Percentiles rank a stretch among this genome's conserved stretches.
Evolutionary conservation across 495 filamentous ascomycete genomes (phyloP).

Genomic region (Chaetomidium leptoderma): DNA sequence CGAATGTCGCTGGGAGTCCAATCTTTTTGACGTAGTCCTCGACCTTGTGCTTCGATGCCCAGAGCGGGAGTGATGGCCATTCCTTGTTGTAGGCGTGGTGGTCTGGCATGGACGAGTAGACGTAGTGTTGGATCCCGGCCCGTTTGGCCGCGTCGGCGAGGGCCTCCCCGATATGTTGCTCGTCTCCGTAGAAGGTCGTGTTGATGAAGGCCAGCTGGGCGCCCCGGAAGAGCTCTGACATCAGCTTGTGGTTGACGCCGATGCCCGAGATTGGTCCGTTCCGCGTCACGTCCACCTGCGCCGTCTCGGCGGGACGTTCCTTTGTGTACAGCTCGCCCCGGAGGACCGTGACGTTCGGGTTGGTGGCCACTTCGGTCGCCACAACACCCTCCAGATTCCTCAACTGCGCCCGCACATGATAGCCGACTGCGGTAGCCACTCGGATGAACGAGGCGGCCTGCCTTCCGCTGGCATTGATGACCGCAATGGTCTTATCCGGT

Average conservation of each 20-base stretch:
- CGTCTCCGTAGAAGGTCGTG: constrained; percentile 95
- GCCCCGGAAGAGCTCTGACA: constrained; percentile 73
- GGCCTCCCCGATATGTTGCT: constrained; percentile 78
- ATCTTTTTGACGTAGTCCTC: constrained; percentile 86
- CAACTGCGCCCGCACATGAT: constrained; percentile 83
- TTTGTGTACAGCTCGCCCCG: constrained; percentile 72
- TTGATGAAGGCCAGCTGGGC: constrained; percentile 94
- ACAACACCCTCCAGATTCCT: constrained; percentile 76
- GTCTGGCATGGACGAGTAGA: constrained; percentile 96
- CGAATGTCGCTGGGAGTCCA: constrained; percentile 79
- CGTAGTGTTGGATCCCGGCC: constrained; percentile 80
- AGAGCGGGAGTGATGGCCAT: constrained; percentile 82
- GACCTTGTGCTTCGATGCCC: constrained; percentile 85
- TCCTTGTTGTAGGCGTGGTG: constrained; percentile 63
- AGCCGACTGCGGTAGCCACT: constrained; percentile 86
- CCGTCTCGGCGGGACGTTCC: constrained; percentile 43
- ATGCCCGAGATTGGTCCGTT: constrained; percentile 45
- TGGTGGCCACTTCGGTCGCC: constrained; percentile 70
- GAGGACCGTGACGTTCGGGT: constrained; percentile 80
- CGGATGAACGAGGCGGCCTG: constrained; percentile 92
- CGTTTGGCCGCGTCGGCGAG: constrained; percentile 86
- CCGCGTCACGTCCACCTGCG: constrained; percentile 41
- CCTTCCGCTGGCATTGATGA: constrained; percentile 87
- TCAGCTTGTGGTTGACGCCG: constrained; percentile 55
- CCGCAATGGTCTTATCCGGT: constrained; percentile 73